A percentile compares a stretch with the other conserved stretches of the same genome.
Conservation (phyloP, 164 flowering plant species). For the Cinnamomum chago region DNA sequence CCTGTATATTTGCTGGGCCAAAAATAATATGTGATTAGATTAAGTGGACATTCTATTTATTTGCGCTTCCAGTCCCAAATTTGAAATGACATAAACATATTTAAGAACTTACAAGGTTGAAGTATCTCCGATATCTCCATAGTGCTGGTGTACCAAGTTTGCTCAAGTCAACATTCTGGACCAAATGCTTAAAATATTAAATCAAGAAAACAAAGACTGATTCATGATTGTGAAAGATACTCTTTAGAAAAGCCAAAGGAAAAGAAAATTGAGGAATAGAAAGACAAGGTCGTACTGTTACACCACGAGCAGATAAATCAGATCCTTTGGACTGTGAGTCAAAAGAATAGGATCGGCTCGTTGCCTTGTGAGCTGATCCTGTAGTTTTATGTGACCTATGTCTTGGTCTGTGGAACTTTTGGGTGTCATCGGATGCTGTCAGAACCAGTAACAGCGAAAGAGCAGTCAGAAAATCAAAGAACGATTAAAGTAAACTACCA, state of each 20-base stretch:
- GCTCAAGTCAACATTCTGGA: slow-evolving; percentile 85
- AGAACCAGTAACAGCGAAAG: neutral
- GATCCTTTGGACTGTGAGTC: slow-evolving; percentile 81
- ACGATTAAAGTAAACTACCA: slow-evolving; percentile 9
- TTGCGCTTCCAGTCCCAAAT: too few relatives aligned
- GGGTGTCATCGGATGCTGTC: slow-evolving; percentile 80
- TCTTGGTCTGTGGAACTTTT: slow-evolving; percentile 67
- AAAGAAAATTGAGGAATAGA: neutral
- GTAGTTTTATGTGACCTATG: slow-evolving; percentile 57
- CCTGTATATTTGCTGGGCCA: too few relatives aligned
- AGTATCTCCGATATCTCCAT: slow-evolving; percentile 91
- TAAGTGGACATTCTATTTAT: too few relatives aligned
- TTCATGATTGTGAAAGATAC: neutral
- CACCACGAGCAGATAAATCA: slow-evolving; percentile 45
- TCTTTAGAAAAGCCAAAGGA: neutral
- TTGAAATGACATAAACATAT: too few relatives aligned
- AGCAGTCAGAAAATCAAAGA: neutral
- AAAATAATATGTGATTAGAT: too few relatives aligned
- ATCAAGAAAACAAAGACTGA: neutral
- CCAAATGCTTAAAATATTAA: neutral
- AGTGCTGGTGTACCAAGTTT: slow-evolving; percentile 82
- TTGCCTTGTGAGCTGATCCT: slow-evolving; percentile 64
- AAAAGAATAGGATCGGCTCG: slow-evolving; percentile 67
- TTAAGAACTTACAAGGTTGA: slow-evolving; percentile 70
- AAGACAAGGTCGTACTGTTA: slow-evolving; percentile 34